phyloP scores from a whole-genome alignment of 2,329 filamentous ascomycete species.

The Pseudogymnoascus sp. region DNA sequence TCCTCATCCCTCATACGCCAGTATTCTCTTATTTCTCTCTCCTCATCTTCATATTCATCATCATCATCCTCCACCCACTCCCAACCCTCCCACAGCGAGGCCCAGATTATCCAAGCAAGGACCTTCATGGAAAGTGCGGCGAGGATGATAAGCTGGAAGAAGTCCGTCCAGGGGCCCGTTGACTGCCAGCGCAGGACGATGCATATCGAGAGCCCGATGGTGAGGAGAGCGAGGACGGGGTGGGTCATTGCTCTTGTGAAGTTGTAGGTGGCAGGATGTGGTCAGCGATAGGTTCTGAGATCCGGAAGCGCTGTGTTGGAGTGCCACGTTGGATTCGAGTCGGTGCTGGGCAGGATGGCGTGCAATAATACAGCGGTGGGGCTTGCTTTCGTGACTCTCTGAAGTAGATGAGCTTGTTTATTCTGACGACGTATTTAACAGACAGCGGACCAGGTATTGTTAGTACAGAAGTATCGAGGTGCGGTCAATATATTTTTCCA shows the following conservation, averaged over 20 bases:
- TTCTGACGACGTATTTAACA: background rate
- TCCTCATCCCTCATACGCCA: background rate
- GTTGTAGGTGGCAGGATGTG: background rate
- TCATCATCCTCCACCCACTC: background rate
- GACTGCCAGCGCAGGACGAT: background rate
- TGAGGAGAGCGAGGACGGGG: background rate
- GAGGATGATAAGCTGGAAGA: slow-evolving; percentile 1
- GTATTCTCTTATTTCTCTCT: background rate
- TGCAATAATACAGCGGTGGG: background rate
- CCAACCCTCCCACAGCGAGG: background rate
- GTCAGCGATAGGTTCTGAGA: background rate
- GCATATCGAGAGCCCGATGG: background rate
- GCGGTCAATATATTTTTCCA: background rate
- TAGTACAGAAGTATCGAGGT: background rate
- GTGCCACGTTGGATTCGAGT: background rate
- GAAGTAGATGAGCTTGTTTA: background rate
- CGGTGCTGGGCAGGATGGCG: background rate
- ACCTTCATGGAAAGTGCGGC: background rate
- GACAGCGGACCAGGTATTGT: background rate
- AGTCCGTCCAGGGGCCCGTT: background rate
- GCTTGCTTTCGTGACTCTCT: background rate
- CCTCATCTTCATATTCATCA: background rate
- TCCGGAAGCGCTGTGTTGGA: background rate
- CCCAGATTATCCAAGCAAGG: background rate
- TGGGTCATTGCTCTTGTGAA: slow-evolving; percentile 1